Conservation (phyloP, 2,329 filamentous ascomycete species). For the Botrytis sinoallii region DNA sequence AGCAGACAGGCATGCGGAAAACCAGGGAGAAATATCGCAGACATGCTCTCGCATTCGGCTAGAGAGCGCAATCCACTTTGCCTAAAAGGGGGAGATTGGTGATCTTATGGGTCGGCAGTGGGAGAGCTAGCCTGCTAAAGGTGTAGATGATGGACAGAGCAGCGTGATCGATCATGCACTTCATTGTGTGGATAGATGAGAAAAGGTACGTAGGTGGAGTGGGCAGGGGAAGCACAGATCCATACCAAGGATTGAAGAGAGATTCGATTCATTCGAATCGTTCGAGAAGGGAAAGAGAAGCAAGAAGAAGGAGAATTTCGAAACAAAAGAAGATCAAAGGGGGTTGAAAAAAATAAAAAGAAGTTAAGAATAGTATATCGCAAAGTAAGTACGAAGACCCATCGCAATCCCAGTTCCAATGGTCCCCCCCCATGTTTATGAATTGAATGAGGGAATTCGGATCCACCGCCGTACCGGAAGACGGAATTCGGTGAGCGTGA, state of each 20-base stretch:
- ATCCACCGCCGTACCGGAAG: neutral
- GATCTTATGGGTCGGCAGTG: slow-evolving; percentile 8
- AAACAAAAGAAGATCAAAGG: neutral
- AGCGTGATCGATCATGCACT: neutral
- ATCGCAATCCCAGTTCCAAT: neutral
- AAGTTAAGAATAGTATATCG: slow-evolving; percentile 7
- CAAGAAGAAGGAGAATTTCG: neutral
- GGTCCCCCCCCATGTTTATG: neutral
- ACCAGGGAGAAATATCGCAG: neutral
- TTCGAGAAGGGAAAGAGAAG: slow-evolving; percentile 6
- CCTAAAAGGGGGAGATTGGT: neutral
- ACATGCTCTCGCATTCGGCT: neutral
- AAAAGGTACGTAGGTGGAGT: neutral
- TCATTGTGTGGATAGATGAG: neutral
- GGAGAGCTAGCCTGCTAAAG: neutral
- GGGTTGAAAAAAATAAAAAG: neutral
- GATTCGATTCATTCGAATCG: neutral
- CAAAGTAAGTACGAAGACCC: neutral
- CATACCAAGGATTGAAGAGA: neutral
- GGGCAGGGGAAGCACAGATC: neutral
- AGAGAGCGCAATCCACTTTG: neutral
- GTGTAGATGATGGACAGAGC: neutral
- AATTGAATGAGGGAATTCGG: neutral
- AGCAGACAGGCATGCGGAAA: neutral
- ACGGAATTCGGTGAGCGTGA: neutral